Base-by-base conservation (phyloP, 2,329 filamentous ascomycete species). In the Fusarium anguioides region DNA sequence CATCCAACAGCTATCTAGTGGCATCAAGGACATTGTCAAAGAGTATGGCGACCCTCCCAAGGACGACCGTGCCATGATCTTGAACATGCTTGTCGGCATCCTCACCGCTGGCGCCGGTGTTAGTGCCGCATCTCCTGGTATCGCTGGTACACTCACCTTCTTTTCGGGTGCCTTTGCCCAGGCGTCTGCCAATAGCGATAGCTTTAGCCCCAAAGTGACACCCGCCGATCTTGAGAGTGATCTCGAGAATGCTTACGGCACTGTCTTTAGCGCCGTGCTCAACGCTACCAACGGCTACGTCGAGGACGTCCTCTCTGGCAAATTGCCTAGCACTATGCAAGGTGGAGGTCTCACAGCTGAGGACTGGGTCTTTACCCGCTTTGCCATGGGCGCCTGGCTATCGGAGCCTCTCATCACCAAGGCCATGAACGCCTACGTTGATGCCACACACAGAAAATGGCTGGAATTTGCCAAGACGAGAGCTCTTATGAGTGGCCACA, bases 71-170 rank as follows among this genome's bases (percentile, higher is more conserved):
- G n/a, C 15, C 5, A 23, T 56, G 23, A 50, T 64, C 5, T 58
- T 64, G 23, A 64, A 64, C 41, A 63, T 64, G 61, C 45, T 64
- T 17, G 50, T 64, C 14, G 58, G 60, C 11, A 36, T 64, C n/a
- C 42, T 64, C 14, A 64, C 58, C n/a, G 57, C 58, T 2, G 39
- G 29, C 15, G 39, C 39, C 9, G 49, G 49, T 5, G 37, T 52
- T 8, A 26, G 26, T 4, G 49, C 29, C 15, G 21, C 17, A 12
- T n/a, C 27, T 27, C n/a, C 49, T 6, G 60, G 48, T 20, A 47
- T 60, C 26, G 37, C 56, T 14, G 56, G 56, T 11, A 18, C 45
- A 1, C 47, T 64, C 6, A 62, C 51, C 26, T 23, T 58, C 18
- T 42, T 64, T 17, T 31, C 58, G 6, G 61, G 51, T 6, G 48